Conservation (phyloP, 2,329 filamentous ascomycete genomes). For the Fusarium sp. region DNA sequence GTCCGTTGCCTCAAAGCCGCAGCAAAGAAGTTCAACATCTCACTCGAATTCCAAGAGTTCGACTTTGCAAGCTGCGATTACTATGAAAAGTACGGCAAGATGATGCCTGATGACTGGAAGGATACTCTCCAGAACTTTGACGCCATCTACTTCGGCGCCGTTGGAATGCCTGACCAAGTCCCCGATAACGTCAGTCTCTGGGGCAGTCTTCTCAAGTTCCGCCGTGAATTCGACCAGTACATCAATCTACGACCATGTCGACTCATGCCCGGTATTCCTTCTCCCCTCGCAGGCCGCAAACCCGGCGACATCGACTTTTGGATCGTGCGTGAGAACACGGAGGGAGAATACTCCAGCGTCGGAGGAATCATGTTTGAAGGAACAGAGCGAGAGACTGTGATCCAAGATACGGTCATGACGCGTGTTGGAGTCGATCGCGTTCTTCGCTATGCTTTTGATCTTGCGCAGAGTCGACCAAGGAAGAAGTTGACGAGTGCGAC, state of each 20-base stretch:
- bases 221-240: conserved; percentile 74
- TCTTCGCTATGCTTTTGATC: conserved; percentile 72
- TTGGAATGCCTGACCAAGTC: conserved; percentile 64
- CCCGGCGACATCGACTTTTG: conserved; percentile 73
- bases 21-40: conserved; percentile 58
- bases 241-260: conserved; percentile 73
- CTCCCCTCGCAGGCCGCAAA: conserved; percentile 62
- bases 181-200: conserved; percentile 75
- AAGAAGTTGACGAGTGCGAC: conserved; percentile 73
- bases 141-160: conserved; percentile 75
- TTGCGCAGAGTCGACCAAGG: conserved; percentile 64
- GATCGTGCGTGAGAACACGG: conserved; percentile 73
- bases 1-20: conserved; percentile 67
- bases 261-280: conserved; percentile 67
- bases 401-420: conserved; percentile 72
- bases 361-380: conserved; percentile 70
- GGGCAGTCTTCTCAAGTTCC: conserved; percentile 73
- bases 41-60: conserved; percentile 68
- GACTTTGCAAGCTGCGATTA: conserved; percentile 74
- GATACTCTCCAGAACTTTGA: conserved; percentile 67
- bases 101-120: conserved; percentile 57
- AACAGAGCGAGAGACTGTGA: conserved; percentile 67
- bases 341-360: conserved; percentile 74
- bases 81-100: conserved; percentile 56
- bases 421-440: conserved; percentile 68